phyloP scores from a whole-genome alignment of 2,329 filamentous ascomycete genomes.

The Trichocomaceae sp. region DNA sequence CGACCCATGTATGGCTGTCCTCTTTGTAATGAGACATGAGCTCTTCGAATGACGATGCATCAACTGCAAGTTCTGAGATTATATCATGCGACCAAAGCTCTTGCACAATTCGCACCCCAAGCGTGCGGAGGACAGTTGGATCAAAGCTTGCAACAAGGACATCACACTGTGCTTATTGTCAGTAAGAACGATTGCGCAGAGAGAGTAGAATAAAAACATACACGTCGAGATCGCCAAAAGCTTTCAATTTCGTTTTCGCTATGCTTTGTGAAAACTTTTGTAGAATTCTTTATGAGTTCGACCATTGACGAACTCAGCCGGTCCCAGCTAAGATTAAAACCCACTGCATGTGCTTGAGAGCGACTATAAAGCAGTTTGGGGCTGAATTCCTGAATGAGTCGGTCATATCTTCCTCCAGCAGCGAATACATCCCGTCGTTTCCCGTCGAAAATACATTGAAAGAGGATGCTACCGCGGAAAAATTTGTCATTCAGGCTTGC shows the following conservation, averaged over 20 bases:
- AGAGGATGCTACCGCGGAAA: slow-evolving; percentile 76
- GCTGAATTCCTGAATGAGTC: slow-evolving; percentile 74
- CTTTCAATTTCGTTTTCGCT: slow-evolving; percentile 55
- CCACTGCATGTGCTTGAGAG: slow-evolving; percentile 72
- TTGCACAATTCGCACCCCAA: slow-evolving; percentile 69
- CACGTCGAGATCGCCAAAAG: slow-evolving; percentile 57
- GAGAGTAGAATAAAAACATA: slow-evolving; percentile 37
- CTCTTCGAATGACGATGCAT: slow-evolving; percentile 72
- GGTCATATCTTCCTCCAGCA: slow-evolving; percentile 88
- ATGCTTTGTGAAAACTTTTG: slow-evolving; percentile 60
- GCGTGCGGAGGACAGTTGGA: slow-evolving; percentile 63
- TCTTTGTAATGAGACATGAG: slow-evolving; percentile 60
- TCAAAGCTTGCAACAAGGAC: slow-evolving; percentile 88
- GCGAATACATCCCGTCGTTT: slow-evolving; percentile 75
- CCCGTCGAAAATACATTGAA: slow-evolving; percentile 87
- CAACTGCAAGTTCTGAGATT: slow-evolving; percentile 77
- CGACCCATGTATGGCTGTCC: slow-evolving; percentile 77
- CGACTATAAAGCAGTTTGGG: slow-evolving; percentile 59
- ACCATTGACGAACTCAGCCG: slow-evolving; percentile 60
- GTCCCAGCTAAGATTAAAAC: slow-evolving; percentile 87
- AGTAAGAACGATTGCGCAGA: not conserved
- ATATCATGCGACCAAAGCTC: slow-evolving; percentile 77
- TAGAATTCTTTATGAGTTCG: slow-evolving; percentile 44
- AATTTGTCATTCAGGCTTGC: slow-evolving; percentile 88
- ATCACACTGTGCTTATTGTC: slow-evolving; percentile 57